Conservation (phyloP, 331 rosid genomes). For the Prunus yedoensis region DNA sequence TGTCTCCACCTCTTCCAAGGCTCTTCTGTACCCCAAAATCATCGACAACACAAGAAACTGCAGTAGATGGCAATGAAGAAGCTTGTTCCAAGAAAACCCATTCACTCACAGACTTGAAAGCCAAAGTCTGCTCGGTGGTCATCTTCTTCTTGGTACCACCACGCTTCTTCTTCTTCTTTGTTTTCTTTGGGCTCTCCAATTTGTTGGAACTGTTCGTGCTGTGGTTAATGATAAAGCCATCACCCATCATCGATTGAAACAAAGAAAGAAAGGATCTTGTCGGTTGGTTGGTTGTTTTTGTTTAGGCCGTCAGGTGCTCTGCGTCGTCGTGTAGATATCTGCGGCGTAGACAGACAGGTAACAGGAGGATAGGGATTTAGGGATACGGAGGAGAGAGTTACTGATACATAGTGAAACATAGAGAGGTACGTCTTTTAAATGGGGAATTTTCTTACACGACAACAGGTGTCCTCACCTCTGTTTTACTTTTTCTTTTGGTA, state of each 20-base stretch:
- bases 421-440: no score
- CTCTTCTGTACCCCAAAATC: constrained; percentile 75
- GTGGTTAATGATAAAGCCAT: constrained; percentile 1
- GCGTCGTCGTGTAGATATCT: no score
- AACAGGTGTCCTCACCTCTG: not conserved
- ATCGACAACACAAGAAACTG: constrained; percentile 54
- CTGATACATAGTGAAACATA: not conserved
- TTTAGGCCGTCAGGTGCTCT: not conserved
- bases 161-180: constrained; percentile 68
- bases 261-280: not conserved
- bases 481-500: not conserved
- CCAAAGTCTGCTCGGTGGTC: constrained; percentile 74
- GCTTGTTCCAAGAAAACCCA: constrained; percentile 66
- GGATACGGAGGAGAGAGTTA: not conserved
- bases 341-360: not conserved
- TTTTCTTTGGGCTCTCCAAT: constrained; percentile 27
- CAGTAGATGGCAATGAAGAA: constrained; percentile 28
- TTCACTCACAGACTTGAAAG: constrained; percentile 69
- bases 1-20: constrained; percentile 53
- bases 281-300: not conserved
- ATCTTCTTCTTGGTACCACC: constrained; percentile 86
- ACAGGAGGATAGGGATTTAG: not conserved
- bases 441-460: no score
- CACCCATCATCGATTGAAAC: constrained; percentile 50
- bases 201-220: constrained; percentile 24